Conservation (phyloP, 2,329 filamentous ascomycete species). For the Nemania sp. region DNA sequence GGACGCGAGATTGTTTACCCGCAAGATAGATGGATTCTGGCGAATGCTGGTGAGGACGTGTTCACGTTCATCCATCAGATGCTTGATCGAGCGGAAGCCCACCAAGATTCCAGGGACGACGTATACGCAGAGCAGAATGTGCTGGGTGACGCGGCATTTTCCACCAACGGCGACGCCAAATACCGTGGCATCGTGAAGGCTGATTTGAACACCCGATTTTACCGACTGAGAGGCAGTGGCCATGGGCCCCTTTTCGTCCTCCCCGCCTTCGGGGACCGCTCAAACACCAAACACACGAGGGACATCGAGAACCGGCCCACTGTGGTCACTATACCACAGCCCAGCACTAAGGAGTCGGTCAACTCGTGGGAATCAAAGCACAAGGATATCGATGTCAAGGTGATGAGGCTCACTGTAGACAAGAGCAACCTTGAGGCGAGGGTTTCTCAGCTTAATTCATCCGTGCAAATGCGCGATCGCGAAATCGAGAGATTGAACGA, state of each 20-base stretch:
- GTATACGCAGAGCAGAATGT: slow-evolving; percentile 55
- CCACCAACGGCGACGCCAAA: slow-evolving; percentile 48
- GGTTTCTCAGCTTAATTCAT: slow-evolving; percentile 28
- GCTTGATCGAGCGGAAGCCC: slow-evolving; percentile 61
- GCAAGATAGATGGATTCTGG: slow-evolving; percentile 68
- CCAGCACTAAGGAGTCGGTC: slow-evolving; percentile 35
- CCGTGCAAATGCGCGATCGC: slow-evolving; percentile 27
- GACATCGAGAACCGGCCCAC: slow-evolving; percentile 60
- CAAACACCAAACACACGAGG: slow-evolving; percentile 58
- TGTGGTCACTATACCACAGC: slow-evolving; percentile 47
- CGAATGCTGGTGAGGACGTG: slow-evolving; percentile 66
- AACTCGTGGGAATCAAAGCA: slow-evolving; percentile 45
- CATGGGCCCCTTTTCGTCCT: slow-evolving; percentile 65
- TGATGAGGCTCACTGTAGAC: slow-evolving; percentile 26
- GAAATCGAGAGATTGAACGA: slow-evolving; percentile 39
- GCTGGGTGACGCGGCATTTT: slow-evolving; percentile 56
- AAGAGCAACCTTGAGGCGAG: slow-evolving; percentile 31
- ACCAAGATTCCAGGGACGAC: slow-evolving; percentile 52
- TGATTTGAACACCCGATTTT: slow-evolving; percentile 65
- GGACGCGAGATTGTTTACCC: slow-evolving; percentile 65
- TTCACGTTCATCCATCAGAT: slow-evolving; percentile 59
- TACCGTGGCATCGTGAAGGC: slow-evolving; percentile 62
- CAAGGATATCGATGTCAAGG: slow-evolving; percentile 33
- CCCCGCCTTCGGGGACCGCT: slow-evolving; percentile 62
- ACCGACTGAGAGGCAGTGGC: slow-evolving; percentile 61